Percentiles rank a stretch among this genome's conserved stretches.
Evolutionary conservation across 352 stramenopile species (phyloP).

Genomic region (Phytopythium delawarense): DNA sequence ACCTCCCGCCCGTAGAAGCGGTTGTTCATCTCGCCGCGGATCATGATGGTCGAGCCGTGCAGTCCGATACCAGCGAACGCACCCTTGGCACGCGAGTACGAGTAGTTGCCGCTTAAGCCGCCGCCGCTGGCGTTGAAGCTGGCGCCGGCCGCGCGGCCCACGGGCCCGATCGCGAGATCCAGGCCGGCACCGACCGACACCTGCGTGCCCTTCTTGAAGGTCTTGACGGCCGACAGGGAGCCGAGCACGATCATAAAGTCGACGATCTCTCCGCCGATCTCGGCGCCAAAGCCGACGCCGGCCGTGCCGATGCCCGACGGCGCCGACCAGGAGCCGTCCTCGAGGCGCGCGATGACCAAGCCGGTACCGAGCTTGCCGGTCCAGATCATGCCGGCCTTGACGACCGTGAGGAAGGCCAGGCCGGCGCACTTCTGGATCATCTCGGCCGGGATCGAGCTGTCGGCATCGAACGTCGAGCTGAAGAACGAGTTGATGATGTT

Average conservation of each 20-base stretch:
- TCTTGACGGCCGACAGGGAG: slow-evolving; percentile 63
- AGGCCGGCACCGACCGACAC: slow-evolving; percentile 74
- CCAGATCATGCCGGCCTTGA: slow-evolving; percentile 85
- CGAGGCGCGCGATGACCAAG: slow-evolving; percentile 73
- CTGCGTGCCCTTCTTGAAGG: slow-evolving; percentile 83
- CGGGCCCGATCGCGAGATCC: slow-evolving; percentile 69
- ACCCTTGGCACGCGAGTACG: slow-evolving; percentile 83
- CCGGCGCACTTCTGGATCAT: slow-evolving; percentile 73
- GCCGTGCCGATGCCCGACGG: slow-evolving; percentile 80
- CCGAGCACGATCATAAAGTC: slow-evolving; percentile 89
- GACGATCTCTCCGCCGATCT: slow-evolving; percentile 84
- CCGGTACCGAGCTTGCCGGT: slow-evolving; percentile 82
- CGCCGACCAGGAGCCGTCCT: slow-evolving; percentile 80
- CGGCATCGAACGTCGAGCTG: slow-evolving; percentile 59
- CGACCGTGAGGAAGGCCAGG: slow-evolving; percentile 82
- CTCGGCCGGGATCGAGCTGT: slow-evolving; percentile 75
- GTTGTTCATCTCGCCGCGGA: slow-evolving; percentile 80
- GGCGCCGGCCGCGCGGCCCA: slow-evolving; percentile 65
- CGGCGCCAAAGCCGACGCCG: slow-evolving; percentile 75
- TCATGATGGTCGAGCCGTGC: slow-evolving; percentile 80
- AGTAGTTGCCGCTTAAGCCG: slow-evolving; percentile 80
- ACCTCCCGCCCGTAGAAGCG: slow-evolving; percentile 84
- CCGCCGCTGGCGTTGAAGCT: slow-evolving; percentile 74
- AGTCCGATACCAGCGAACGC: slow-evolving; percentile 74
- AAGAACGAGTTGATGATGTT: slow-evolving; percentile 87